phyloP scores from a whole-genome alignment of 192 early-diverging fungal species.

The Mortierella hygrophila region DNA sequence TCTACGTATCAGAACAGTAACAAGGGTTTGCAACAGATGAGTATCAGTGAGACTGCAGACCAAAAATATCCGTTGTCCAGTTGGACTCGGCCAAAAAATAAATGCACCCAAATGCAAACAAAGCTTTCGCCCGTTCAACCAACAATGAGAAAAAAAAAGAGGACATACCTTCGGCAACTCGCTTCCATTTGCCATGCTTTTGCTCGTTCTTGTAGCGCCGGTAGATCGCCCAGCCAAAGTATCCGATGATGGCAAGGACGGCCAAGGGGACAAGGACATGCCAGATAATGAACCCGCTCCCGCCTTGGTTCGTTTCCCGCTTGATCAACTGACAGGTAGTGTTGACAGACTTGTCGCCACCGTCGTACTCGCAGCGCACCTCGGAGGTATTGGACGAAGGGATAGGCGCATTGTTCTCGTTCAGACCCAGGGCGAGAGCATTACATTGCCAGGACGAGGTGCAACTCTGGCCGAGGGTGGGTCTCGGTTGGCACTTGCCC shows the following conservation, averaged over 20 bases:
- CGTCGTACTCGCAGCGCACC: conserved; percentile 44
- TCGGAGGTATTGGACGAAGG: conserved; percentile 23
- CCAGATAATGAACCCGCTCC: conserved; percentile 32
- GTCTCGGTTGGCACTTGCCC: conserved; percentile 36
- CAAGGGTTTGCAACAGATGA: background rate
- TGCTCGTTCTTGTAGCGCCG: conserved; percentile 22
- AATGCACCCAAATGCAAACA: background rate
- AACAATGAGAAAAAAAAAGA: background rate
- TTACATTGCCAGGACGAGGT: conserved; percentile 52
- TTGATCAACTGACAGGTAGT: conserved; percentile 40
- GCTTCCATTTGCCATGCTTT: conserved; percentile 45
- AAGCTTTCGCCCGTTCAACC: too few species aligned
- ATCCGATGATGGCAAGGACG: conserved; percentile 11
- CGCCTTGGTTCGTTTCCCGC: background rate
- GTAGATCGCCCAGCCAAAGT: conserved; percentile 38
- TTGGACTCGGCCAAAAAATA: background rate
- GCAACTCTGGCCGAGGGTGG: conserved; percentile 31
- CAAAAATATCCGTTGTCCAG: background rate
- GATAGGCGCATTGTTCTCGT: conserved; percentile 50
- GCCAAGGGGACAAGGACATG: conserved; percentile 37
- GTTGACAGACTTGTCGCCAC: conserved; percentile 31
- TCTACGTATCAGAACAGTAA: background rate
- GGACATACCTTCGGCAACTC: conserved; percentile 36
- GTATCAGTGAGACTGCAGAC: background rate
- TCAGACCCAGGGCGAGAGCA: conserved; percentile 38